Percentiles rank a stretch among this genome's conserved stretches.
Evolutionary conservation across 768 basidiomycete genomes (phyloP).

Genomic region (Pholiota molesta): DNA sequence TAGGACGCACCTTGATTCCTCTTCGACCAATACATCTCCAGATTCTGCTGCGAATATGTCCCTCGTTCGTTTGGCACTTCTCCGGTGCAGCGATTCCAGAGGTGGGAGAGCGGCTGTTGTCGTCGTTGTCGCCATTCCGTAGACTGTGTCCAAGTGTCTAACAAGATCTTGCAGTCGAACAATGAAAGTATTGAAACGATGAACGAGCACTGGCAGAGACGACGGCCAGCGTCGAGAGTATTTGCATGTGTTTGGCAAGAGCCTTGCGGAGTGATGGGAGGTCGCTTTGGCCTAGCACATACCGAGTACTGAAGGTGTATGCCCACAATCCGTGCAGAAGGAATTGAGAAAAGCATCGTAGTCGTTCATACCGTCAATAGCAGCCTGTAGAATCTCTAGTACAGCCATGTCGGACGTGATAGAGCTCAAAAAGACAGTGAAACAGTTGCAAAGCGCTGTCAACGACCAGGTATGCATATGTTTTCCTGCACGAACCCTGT

Average conservation of each 20-base stretch:
- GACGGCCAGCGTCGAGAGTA: not conserved
- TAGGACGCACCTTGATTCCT: constrained; percentile 67
- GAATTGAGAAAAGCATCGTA: constrained; percentile 15
- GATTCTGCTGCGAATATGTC: constrained; percentile 69
- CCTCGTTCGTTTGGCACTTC: constrained; percentile 71
- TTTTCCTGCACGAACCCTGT: constrained; percentile 38
- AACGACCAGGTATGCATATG: constrained; percentile 34
- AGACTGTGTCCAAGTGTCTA: not conserved
- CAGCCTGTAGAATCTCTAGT: constrained; percentile 32
- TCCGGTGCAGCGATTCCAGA: constrained; percentile 64
- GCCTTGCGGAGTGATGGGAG: constrained; percentile 1
- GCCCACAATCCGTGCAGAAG: not conserved
- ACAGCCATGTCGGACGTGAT: constrained; percentile 49
- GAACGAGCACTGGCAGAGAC: not conserved
- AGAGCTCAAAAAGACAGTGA: constrained; percentile 81
- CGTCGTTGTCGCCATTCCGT: constrained; percentile 32
- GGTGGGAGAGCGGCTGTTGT: constrained; percentile 60
- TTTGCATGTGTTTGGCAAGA: constrained; percentile 24
- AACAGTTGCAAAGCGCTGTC: constrained; percentile 70
- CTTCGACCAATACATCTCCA: constrained; percentile 62
- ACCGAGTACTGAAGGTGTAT: not conserved
- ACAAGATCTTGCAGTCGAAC: not conserved
- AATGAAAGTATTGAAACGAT: not conserved
- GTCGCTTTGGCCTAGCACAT: too few relatives aligned
- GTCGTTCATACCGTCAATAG: constrained; percentile 34